Conservation (phyloP, 495 filamentous ascomycete genomes). For the Xylaria bambusicola region DNA sequence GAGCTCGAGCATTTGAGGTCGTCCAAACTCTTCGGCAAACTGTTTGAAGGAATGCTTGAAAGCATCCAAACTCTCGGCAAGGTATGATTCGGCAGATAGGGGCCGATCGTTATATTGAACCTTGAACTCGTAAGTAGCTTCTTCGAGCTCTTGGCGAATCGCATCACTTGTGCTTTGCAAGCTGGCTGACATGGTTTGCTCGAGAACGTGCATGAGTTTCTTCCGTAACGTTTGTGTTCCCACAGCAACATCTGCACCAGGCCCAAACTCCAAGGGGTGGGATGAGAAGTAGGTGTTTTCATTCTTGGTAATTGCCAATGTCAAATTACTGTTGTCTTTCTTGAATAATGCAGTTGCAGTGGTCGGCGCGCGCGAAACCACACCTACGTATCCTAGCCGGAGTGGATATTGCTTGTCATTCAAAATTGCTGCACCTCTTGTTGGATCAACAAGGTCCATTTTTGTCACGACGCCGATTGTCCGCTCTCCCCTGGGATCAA, state of each 20-base stretch:
- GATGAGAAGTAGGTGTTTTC: constrained; percentile 86
- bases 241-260: constrained; percentile 67
- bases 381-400: constrained; percentile 94
- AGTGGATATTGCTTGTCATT: constrained; percentile 91
- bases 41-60: constrained; percentile 98
- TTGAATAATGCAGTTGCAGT: constrained; percentile 76
- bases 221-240: constrained; percentile 86
- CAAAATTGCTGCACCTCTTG: constrained; percentile 74
- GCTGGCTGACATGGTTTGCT: constrained; percentile 93
- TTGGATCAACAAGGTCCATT: constrained; percentile 94
- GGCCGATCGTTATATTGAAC: constrained; percentile 98
- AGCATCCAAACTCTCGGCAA: constrained; percentile 89
- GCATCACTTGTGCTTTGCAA: constrained; percentile 84
- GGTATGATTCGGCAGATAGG: constrained; percentile 90
- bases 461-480: constrained; percentile 99
- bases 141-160: constrained; percentile 92
- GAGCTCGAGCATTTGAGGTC: constrained; percentile 83
- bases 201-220: constrained; percentile 95
- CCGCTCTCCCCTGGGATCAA: constrained; percentile 91
- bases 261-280: constrained; percentile 78
- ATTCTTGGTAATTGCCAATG: constrained; percentile 79
- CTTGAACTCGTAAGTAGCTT: constrained; percentile 98
- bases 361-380: constrained; percentile 80
- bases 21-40: constrained; percentile 86
- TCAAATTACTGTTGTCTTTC: constrained; percentile 79